Evolutionary conservation across 345 rosid genomes (phyloP), one percentile per base, ranked within the genome.

Genomic region (Citrus glauca): DNA sequence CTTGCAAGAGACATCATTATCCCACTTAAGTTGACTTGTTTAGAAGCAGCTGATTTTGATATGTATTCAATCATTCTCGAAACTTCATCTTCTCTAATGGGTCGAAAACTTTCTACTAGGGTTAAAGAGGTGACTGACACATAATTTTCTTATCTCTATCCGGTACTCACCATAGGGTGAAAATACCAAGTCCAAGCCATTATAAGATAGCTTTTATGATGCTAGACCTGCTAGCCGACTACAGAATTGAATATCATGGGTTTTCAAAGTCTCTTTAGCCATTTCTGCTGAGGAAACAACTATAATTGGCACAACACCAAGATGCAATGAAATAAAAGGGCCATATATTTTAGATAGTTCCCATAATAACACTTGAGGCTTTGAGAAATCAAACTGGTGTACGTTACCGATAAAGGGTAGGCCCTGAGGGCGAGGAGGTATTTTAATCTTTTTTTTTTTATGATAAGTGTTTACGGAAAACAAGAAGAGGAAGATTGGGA

Each of bases 391-490:
- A 25, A 86, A 62, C 32, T 80, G 83, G 76, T 82, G 88, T n/a
- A 91, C 65, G 84, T 89, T 90, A 1, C 92, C 89, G 5, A 90
- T 79, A 22, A 87, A 59, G 0, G 89, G 90, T 61, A 90, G 84
- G 2, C 80, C 78, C 19, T 28, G 79, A 5, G 93, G 90, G 35
- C 85, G 84, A 0, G 91, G 92, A 5, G 91, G 92, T 67, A 83
- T 78, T 37, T 57, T 67, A 40, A 20, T 24, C 45, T 37, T 7
- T 1, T 37, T 1, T 38, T 14, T 20, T 24, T 32, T 6, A 33
- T 33, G 40, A 7, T 77, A 9, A 74, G 17, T 48, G 45, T 13
- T 61, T 69, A 32, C 24, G 69, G 59, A 59, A 27, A 57, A 78
- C 27, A 74, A 38, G 11, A 38, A 14, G 61, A 84, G 33, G 63